Percentiles rank a stretch among this genome's conserved stretches.
phyloP scores from a whole-genome alignment of 1,139 yeast genomes.

The Saccharomyces pastorianus region DNA sequence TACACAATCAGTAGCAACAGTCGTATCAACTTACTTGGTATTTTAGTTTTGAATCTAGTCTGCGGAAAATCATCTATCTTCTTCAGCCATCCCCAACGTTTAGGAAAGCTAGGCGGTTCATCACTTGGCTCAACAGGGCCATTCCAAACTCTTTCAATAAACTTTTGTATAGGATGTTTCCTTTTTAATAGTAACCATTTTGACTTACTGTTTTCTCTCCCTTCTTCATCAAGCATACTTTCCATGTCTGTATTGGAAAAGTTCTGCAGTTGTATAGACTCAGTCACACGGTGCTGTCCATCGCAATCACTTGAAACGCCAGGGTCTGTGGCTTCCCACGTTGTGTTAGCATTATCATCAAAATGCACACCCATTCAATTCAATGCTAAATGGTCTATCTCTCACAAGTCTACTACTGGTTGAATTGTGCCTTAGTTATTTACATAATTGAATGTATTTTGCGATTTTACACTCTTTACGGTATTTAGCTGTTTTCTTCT shows the following conservation, averaged over 20 bases:
- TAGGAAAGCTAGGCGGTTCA: constrained; percentile 37
- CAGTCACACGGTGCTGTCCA: not conserved
- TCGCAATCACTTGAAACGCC: not conserved
- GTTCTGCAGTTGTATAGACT: constrained; percentile 1
- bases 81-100: constrained; percentile 19
- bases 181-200: constrained; percentile 38
- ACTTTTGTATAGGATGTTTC: constrained; percentile 24
- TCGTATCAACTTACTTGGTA: constrained; percentile 30
- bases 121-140: constrained; percentile 49
- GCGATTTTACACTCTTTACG: not conserved
- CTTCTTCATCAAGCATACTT: not conserved
- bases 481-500: not conserved
- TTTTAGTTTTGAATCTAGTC: constrained; percentile 29
- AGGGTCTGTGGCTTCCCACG: not conserved
- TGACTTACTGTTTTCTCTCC: constrained; percentile 22
- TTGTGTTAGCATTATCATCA: not conserved
- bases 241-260: constrained; percentile 1
- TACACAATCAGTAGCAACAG: constrained; percentile 35
- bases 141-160: constrained; percentile 34
- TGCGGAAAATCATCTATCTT: constrained; percentile 41
- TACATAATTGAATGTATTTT: not conserved
- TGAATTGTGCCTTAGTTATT: not conserved
- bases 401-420: not conserved
- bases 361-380: not conserved
- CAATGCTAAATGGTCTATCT: not conserved